Conservation (phyloP, 495 filamentous ascomycete genomes). For the Gamarada debralockiae region DNA sequence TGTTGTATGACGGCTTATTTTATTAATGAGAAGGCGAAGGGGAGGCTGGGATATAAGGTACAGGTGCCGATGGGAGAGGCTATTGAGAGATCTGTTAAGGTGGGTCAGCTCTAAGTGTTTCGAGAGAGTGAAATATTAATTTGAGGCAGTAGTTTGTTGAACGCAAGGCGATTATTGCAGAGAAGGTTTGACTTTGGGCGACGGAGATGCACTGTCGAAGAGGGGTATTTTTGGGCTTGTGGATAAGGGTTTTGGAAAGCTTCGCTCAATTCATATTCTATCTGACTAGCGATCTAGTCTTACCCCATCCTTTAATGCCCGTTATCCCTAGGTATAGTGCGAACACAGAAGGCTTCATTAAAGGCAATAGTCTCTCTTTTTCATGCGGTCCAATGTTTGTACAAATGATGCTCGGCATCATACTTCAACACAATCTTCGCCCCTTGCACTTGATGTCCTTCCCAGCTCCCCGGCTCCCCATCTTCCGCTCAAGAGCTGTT, state of each 20-base stretch:
- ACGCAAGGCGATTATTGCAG: too few species aligned
- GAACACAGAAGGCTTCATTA: conserved; percentile 21
- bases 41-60: conserved; percentile 67
- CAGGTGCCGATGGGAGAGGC: conserved; percentile 69
- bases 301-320: conserved; percentile 14
- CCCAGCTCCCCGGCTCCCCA: neutral
- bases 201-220: too few species aligned
- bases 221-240: too few species aligned
- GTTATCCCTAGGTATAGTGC: conserved; percentile 10
- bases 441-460: neutral
- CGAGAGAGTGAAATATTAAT: conserved; percentile 25
- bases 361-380: conserved; percentile 20
- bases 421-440: too few species aligned
- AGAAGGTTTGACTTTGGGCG: too few species aligned
- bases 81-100: conserved; percentile 58
- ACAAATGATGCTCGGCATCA: conserved; percentile 5
- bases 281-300: conserved; percentile 5
- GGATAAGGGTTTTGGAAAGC: neutral
- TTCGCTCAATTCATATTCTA: neutral
- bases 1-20: neutral
- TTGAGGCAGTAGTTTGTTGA: too few species aligned
- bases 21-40: conserved; percentile 63
- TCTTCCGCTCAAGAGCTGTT: conserved; percentile 40
- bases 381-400: conserved; percentile 5
- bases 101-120: conserved; percentile 52